Base-by-base conservation (phyloP, 2,329 filamentous ascomycete genomes). In the Clonostachys solani region DNA sequence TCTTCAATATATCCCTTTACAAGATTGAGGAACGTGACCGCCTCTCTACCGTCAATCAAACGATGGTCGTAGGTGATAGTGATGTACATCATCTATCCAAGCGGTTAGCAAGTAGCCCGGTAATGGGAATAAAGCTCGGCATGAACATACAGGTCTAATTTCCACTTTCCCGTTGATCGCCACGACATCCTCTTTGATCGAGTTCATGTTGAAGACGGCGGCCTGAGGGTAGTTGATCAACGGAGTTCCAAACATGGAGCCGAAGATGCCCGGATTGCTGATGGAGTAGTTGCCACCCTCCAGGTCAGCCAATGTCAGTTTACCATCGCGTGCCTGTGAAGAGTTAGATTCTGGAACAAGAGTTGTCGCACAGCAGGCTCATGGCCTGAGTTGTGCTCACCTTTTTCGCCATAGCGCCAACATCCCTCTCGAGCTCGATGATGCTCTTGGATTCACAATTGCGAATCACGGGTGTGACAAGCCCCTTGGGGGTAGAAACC, bases 251-350 rank as follows among this genome's bases (percentile, higher is more conserved):
- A 64, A 63, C 53, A 64, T 57, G 19, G 61, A 63, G 15, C 60
- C 60, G 65, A 89, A 89, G 82, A 89, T 87, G 56, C 85, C 85
- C 78, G 88, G 87, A 74, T 89, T 89, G 67, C 82, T 86, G 67
- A 89, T 89, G 58, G 86, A 88, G 69, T 88, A 87, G 58, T 84
- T 87, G 56, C 85, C 85, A 35, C 86, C 86, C 68, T 87, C 83
- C 73, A 87, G 87, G 63, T 89, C 84, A 58, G 87, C 84, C 40
- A 86, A 84, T 74, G 87, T 88, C 47, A 89, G 77, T 73, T 88
- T 89, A 62, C 84, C 84, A 53, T 89, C 85, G 40, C 82, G 75
- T 52, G 85, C 85, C 60, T 84, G 19, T 8, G 12, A n/a, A 10
- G 35, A 12, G 23, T 33, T 36, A 50, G n/a, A 12, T 17, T 2